phyloP scores from a whole-genome alignment of 148 eudicot genomes.

The Rhododendron kiyosumense region DNA sequence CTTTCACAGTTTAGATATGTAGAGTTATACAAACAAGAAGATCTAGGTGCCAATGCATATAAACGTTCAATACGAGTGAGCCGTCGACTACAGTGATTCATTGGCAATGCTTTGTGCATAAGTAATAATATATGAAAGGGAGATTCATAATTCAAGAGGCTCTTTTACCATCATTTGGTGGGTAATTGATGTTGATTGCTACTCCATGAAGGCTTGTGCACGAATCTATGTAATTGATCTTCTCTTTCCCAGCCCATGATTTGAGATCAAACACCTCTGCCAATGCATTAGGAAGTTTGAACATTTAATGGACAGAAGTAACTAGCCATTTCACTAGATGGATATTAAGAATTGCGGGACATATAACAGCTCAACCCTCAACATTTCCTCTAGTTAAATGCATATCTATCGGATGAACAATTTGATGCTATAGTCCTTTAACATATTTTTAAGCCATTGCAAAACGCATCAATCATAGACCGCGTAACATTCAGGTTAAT shows the following conservation, averaged over 20 bases:
- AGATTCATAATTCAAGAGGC: too few species aligned
- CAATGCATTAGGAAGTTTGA: constrained; percentile 5
- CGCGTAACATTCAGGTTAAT: not conserved
- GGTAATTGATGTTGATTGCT: constrained; percentile 83
- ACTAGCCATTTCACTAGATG: not conserved
- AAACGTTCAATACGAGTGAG: not conserved
- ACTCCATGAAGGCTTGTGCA: constrained; percentile 48
- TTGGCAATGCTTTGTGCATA: not conserved
- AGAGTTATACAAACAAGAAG: not conserved
- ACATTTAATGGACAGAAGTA: not conserved
- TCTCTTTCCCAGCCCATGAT: constrained; percentile 64
- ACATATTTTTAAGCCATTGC: not conserved
- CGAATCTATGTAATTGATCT: too few species aligned
- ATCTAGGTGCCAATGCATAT: not conserved
- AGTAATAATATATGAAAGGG: not conserved
- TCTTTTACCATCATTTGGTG: constrained; percentile 77
- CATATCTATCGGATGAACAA: not conserved
- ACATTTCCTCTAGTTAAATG: not conserved
- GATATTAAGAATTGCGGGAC: not conserved
- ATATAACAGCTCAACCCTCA: not conserved
- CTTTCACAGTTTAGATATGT: not conserved
- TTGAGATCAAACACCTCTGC: constrained; percentile 62
- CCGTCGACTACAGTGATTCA: not conserved
- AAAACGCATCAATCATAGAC: not conserved
- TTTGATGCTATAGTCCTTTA: not conserved